These are phyloP conservation scores for Lentinus tigrinus DNA, from an alignment of 768 basidiomycete genomes.

Conservation along the genomic window DNA sequence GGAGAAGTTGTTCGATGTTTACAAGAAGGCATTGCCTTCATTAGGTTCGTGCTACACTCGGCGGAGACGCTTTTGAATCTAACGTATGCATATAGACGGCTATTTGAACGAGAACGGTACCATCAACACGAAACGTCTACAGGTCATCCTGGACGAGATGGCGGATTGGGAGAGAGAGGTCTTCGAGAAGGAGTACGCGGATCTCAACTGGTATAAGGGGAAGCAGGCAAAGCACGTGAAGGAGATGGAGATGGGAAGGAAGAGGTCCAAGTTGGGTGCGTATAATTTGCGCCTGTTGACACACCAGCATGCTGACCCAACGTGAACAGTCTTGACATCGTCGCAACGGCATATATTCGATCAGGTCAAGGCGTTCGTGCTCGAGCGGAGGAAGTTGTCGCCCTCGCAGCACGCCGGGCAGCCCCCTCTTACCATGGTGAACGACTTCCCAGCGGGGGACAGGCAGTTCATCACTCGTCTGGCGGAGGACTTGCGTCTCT, in stretches of 20 bases:
- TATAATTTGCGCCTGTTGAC: not conserved
- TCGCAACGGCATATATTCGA: slow-evolving; percentile 79
- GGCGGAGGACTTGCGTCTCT: slow-evolving; percentile 74
- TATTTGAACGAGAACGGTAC: slow-evolving; percentile 90
- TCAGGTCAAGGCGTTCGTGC: slow-evolving; percentile 73
- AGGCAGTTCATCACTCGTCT: slow-evolving; percentile 76
- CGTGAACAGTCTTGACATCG: slow-evolving; percentile 59
- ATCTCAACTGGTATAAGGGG: slow-evolving; percentile 91
- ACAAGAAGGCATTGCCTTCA: slow-evolving; percentile 87
- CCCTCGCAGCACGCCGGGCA: slow-evolving; percentile 12
- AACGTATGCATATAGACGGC: slow-evolving; percentile 57
- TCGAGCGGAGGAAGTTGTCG: slow-evolving; percentile 39
- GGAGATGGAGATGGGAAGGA: slow-evolving; percentile 61
- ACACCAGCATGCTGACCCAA: not conserved
- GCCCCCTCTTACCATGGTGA: slow-evolving; percentile 62
- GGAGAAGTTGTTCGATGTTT: slow-evolving; percentile 90
- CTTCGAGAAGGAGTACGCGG: slow-evolving; percentile 89
- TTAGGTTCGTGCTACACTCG: slow-evolving; percentile 44
- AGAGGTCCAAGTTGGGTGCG: slow-evolving; percentile 64
- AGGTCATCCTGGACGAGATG: slow-evolving; percentile 88
- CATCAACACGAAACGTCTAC: slow-evolving; percentile 78
- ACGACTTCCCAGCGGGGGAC: slow-evolving; percentile 79
- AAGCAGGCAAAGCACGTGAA: slow-evolving; percentile 78
- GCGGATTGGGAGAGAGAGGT: slow-evolving; percentile 83
- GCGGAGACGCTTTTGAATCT: not conserved